phyloP scores from a whole-genome alignment of 2,329 filamentous ascomycete species.

The Didymella segeticola region DNA sequence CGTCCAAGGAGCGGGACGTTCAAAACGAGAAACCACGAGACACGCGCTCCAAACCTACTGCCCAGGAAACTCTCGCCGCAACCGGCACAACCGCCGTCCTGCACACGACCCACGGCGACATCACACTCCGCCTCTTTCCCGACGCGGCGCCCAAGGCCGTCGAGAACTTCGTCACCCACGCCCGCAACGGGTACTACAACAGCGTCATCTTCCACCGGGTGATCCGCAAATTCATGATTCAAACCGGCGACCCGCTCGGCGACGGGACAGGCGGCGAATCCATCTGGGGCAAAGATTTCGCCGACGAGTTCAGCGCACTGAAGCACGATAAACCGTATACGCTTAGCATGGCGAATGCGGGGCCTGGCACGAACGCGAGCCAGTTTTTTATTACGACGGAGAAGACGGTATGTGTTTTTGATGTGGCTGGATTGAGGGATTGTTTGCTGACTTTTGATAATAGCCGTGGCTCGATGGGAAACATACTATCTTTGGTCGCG shows the following conservation, averaged over 20 bases:
- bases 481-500: slow-evolving; percentile 94
- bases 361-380: slow-evolving; percentile 91
- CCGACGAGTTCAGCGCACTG: slow-evolving; percentile 89
- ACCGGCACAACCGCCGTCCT: slow-evolving; percentile 81
- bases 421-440: too few species aligned
- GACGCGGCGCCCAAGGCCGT: slow-evolving; percentile 92
- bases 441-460: slow-evolving; percentile 40
- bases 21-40: slow-evolving; percentile 91
- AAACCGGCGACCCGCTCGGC: slow-evolving; percentile 82
- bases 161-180: slow-evolving; percentile 95
- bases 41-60: slow-evolving; percentile 52
- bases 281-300: slow-evolving; percentile 92
- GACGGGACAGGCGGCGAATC: slow-evolving; percentile 90
- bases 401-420: slow-evolving; percentile 73
- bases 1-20: slow-evolving; percentile 72
- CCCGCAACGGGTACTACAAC: slow-evolving; percentile 93
- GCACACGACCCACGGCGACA: slow-evolving; percentile 93
- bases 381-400: slow-evolving; percentile 99
- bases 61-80: slow-evolving; percentile 66
- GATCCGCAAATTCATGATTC: slow-evolving; percentile 99
- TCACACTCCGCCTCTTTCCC: slow-evolving; percentile 90
- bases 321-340: slow-evolving; percentile 97
- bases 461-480: slow-evolving; percentile 93
- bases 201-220: slow-evolving; percentile 96
- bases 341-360: slow-evolving; percentile 96